Evolutionary conservation across 768 basidiomycete species (phyloP).

Genomic region (Pulveroboletus sp.): DNA sequence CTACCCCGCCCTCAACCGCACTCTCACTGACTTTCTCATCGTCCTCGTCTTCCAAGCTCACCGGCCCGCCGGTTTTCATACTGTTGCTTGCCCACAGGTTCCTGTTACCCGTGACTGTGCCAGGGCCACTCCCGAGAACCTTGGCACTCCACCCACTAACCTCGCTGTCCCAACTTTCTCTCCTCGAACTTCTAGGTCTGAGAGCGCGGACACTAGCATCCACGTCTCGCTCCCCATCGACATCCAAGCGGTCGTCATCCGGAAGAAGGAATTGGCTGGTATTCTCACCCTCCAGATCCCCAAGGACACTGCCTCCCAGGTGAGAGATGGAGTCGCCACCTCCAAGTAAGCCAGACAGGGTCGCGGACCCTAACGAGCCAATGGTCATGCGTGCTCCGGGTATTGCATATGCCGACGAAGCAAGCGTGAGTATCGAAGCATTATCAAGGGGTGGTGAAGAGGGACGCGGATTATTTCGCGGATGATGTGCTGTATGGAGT

Average conservation of each 20-base stretch:
- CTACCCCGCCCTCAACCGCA: constrained; percentile 13
- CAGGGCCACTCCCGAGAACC: constrained; percentile 43
- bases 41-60: constrained; percentile 43
- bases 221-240: constrained; percentile 53
- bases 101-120: constrained; percentile 46
- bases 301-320: constrained; percentile 55
- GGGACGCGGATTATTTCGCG: constrained; percentile 92
- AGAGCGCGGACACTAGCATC: constrained; percentile 90
- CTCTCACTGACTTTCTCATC: constrained; percentile 30
- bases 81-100: constrained; percentile 62
- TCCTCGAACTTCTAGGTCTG: constrained; percentile 76
- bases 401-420: constrained; percentile 85
- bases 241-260: constrained; percentile 59
- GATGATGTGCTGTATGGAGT: constrained; percentile 86
- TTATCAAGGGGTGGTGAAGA: constrained; percentile 88
- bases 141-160: constrained; percentile 84
- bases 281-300: constrained; percentile 54
- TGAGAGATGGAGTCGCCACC: constrained; percentile 65
- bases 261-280: constrained; percentile 62
- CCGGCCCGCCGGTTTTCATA: constrained; percentile 48
- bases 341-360: constrained; percentile 48
- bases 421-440: constrained; percentile 88
- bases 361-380: constrained; percentile 39
- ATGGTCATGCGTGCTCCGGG: constrained; percentile 50
- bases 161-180: constrained; percentile 91